Evolutionary conservation across 2,329 filamentous ascomycete species (phyloP).

Genomic region (Colletotrichum chlorophyti): DNA sequence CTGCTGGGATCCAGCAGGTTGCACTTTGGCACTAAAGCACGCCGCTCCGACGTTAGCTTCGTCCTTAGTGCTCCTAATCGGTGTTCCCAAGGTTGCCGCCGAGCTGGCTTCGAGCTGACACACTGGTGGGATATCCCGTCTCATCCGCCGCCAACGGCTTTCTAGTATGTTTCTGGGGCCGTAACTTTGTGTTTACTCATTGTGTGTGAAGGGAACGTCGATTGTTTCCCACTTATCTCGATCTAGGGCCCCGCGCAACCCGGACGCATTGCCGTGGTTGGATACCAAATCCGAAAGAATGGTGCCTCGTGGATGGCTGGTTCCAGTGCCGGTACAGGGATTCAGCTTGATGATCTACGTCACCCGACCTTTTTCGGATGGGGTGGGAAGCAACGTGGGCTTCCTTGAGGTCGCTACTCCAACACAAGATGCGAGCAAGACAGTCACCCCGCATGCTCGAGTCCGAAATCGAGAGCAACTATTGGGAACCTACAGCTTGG

Average conservation of each 20-base stretch:
- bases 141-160: slow-evolving; percentile 9
- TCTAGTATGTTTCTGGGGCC: too few species aligned
- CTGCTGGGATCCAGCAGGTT: too few species aligned
- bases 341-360: slow-evolving; percentile 18
- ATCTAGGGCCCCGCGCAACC: slow-evolving; percentile 11
- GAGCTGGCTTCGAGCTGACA: slow-evolving; percentile 3
- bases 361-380: slow-evolving; percentile 20
- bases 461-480: slow-evolving; percentile 1
- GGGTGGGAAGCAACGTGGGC: background rate
- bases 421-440: background rate
- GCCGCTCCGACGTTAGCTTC: slow-evolving; percentile 3
- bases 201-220: background rate
- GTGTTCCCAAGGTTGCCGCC: background rate
- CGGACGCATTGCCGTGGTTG: slow-evolving; percentile 21
- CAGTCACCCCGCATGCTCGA: slow-evolving; percentile 12
- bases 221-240: background rate
- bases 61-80: background rate
- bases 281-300: slow-evolving; percentile 18
- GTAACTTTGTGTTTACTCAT: too few species aligned
- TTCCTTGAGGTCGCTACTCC: background rate
- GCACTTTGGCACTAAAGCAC: slow-evolving; percentile 2
- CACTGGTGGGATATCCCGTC: slow-evolving; percentile 18
- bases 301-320: slow-evolving; percentile 8
- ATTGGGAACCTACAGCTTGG: slow-evolving; percentile 8
- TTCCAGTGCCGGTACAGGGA: slow-evolving; percentile 19